Evolutionary conservation across 176 grass and related monocot species (phyloP).

Genomic region (Ampelocalamus luodianensis): DNA sequence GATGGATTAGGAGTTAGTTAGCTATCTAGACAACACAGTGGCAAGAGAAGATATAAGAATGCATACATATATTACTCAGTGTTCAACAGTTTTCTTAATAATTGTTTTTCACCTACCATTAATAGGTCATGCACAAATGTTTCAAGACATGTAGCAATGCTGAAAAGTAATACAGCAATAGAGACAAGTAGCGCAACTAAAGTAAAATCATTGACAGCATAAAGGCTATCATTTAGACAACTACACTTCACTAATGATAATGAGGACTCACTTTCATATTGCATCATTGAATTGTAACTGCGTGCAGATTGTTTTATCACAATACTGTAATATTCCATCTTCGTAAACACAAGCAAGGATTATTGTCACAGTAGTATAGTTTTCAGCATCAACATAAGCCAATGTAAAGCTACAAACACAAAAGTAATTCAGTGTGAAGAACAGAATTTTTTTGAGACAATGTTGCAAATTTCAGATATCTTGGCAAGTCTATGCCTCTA

Average conservation of each 20-base stretch:
- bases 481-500: constrained; percentile 28
- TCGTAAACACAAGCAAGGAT: constrained; percentile 18
- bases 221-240: neutral
- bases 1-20: neutral
- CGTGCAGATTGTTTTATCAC: neutral
- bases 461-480: constrained; percentile 20
- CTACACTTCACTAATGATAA: constrained; percentile 3
- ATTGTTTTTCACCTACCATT: constrained; percentile 5
- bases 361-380: neutral
- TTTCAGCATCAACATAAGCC: constrained; percentile 24
- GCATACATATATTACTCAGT: neutral
- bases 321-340: neutral
- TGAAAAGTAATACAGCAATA: neutral
- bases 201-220: constrained; percentile 4
- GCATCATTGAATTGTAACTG: neutral
- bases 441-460: neutral
- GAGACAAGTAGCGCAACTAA: neutral
- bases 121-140: neutral
- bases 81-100: constrained; percentile 9
- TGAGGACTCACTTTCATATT: constrained; percentile 16
- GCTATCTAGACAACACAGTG: constrained; percentile 13
- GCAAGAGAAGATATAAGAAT: neutral
- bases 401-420: constrained; percentile 26
- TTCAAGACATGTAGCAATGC: neutral
- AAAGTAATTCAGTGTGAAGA: neutral